Evolutionary conservation across 2,329 filamentous ascomycete genomes (phyloP), one percentile per base, ranked within the genome.

Genomic region (Paraphoma sp.): DNA sequence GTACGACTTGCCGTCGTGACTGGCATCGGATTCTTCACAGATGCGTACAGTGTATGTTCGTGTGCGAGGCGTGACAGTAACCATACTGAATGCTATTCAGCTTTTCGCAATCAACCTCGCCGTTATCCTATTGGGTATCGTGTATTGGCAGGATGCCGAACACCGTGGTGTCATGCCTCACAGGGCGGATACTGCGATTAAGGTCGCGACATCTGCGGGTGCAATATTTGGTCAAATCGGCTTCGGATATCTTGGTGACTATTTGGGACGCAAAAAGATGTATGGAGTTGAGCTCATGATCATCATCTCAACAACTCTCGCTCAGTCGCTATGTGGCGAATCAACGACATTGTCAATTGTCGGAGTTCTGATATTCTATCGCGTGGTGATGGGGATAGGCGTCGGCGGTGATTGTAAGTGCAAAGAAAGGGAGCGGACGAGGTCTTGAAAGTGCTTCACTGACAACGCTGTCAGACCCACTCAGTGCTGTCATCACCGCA

Each of bases 11-110:
- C 91, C 51, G 79, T 91, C 8, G 91, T 94, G 23, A 91, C 91
- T 30, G 91, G 92, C 68, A 89, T 94, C 59, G 92, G 91, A 66
- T 95, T 96, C 86, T 95, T 95, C 78, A 94, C 91, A 14, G 92
- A 94, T 73, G 90, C 90, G 11, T 94, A 93, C 78, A 69, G 64
- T 62, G 68, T 72, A 61, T 23, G 63, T 53, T 46, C 17, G 16
- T 16, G 31, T 14, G n/a, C 10, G 1, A 28, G 10, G 4, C 16
- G 23, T 28, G n/a, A 52, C 14, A 12, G 23, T 50, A 14, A 45
- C 5, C 23, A 23, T 23, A 23, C 23, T 23, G 5, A 23, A 23
- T 46, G 16, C 49, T 56, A 12, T 16, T 29, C 45, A 68, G 67
- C 51, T 78, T 31, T 95, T 95, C 76, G 87, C 89, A 7, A 72